Evolutionary conservation across 2,329 filamentous ascomycete species (phyloP).

Genomic region (Berkeleyomyces rouxiae): DNA sequence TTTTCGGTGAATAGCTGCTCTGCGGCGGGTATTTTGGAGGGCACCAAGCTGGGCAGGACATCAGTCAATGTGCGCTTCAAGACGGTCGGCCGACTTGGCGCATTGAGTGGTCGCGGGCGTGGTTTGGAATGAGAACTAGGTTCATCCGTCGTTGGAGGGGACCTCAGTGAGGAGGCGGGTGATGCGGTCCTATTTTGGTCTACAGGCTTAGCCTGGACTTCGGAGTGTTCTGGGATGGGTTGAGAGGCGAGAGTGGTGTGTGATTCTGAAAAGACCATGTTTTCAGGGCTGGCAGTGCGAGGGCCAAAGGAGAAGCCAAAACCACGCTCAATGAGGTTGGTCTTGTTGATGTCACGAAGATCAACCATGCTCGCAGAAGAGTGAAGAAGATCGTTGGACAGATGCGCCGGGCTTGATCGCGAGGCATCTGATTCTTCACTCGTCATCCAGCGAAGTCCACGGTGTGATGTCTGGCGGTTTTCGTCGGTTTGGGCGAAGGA

Average conservation of each 20-base stretch:
- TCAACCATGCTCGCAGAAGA: conserved; percentile 39
- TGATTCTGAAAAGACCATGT: neutral
- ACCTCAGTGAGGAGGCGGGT: neutral
- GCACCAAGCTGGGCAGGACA: neutral
- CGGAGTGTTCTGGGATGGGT: conserved; percentile 8
- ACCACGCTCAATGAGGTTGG: neutral
- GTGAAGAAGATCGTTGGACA: conserved; percentile 92
- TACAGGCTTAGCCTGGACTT: neutral
- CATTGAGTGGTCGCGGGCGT: neutral
- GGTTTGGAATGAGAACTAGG: neutral
- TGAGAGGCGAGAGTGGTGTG: conserved; percentile 6
- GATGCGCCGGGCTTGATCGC: conserved; percentile 39
- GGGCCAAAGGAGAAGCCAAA: conserved; percentile 8
- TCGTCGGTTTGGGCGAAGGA: conserved; percentile 94
- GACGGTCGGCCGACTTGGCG: neutral
- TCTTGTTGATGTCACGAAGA: conserved; percentile 1
- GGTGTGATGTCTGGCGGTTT: conserved; percentile 65
- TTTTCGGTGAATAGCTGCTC: conserved; percentile 5
- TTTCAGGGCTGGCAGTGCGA: conserved; percentile 11
- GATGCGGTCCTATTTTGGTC: neutral
- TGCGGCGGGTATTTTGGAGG: neutral
- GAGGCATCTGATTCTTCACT: conserved; percentile 64
- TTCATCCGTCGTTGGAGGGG: neutral
- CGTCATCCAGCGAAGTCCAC: conserved; percentile 53
- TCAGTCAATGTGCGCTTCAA: conserved; percentile 13